Evolutionary conservation across 345 rosid genomes (phyloP), one percentile per base, ranked within the genome.

Genomic region (Arabis alpina): DNA sequence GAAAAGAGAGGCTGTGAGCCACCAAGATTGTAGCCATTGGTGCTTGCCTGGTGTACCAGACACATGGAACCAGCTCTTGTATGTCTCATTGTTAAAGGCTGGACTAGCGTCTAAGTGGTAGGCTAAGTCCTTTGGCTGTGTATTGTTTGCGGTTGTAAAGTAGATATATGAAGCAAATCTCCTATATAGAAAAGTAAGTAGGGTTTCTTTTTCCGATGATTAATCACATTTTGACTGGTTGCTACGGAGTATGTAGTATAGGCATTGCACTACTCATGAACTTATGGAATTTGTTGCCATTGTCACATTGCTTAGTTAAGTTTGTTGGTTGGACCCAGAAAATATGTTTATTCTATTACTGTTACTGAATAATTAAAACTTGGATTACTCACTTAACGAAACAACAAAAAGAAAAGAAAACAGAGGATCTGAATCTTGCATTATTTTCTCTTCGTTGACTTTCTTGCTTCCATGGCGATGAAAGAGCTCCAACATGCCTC

Each of bases 11-110:
- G 87, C 92, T 0, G 83, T 75, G 78, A 62, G 61, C 10, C 83
- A 81, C 80, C 97, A 91, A 81, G 97, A 91, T 76, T 93, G 94
- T 83, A 87, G 97, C 66, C 97, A 89, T 41, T 93, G 97, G 98
- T 93, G 98, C 81, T 83, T 93, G 57, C 97, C 92, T 0, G 97
- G 97, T 65, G 93, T 87, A 0, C 97, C 92, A 0, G 98, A 93
- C 68, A 78, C 91, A 39, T 88, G 97, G 98, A 93, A 93, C 68
- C 86, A 90, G 56, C 75, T 90, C 63, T 77, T 90, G 39, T 88
- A 88, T 53, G 94, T 85, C 13, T 87, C 95, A 23, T 74, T 88
- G 27, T 79, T 93, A 77, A 83, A 87, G 78, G 66, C 80, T 3
- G 82, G 87, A 9, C 72, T 56, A 19, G 85, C 83, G 3, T 62